phyloP scores from a whole-genome alignment of 2,329 filamentous ascomycete genomes.

The Cucurbitaria berberidis region DNA sequence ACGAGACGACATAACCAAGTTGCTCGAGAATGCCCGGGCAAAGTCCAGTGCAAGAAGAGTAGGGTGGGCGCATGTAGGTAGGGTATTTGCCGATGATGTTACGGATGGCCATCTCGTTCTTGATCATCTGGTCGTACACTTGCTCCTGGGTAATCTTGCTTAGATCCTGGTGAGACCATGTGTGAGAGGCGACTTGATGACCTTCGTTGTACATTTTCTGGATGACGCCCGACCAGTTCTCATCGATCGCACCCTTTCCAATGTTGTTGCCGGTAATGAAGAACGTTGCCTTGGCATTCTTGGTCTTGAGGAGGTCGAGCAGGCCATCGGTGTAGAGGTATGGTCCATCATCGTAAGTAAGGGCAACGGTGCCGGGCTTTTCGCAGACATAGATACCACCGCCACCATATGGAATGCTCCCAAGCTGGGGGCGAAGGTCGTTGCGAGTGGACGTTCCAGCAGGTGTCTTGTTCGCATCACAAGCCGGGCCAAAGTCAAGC shows the following conservation, averaged over 20 bases:
- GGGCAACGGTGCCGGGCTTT: constrained; percentile 63
- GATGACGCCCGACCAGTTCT: constrained; percentile 59
- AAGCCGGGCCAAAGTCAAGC: constrained; percentile 64
- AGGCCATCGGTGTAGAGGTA: constrained; percentile 66
- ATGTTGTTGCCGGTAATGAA: constrained; percentile 67
- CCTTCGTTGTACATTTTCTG: constrained; percentile 61
- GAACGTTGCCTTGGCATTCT: constrained; percentile 70
- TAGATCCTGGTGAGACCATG: constrained; percentile 61
- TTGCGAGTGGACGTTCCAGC: constrained; percentile 61
- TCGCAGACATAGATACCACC: constrained; percentile 63
- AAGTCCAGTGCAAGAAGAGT: constrained; percentile 53
- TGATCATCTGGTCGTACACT: constrained; percentile 57
- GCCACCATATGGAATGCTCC: constrained; percentile 62
- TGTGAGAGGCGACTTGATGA: constrained; percentile 68
- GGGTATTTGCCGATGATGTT: constrained; percentile 62
- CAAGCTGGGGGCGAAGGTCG: constrained; percentile 60
- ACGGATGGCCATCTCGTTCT: constrained; percentile 62
- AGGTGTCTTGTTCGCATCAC: constrained; percentile 64
- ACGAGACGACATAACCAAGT: constrained; percentile 65
- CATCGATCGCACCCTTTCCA: constrained; percentile 63
- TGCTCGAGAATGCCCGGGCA: constrained; percentile 49
- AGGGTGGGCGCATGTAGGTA: constrained; percentile 60
- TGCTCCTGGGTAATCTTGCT: constrained; percentile 50
- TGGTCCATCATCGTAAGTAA: constrained; percentile 73
- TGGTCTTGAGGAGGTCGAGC: constrained; percentile 63